These are phyloP conservation scores for Pseudocercospora musae DNA, from an alignment of 2,329 filamentous ascomycete species.

Conservation along the genomic window DNA sequence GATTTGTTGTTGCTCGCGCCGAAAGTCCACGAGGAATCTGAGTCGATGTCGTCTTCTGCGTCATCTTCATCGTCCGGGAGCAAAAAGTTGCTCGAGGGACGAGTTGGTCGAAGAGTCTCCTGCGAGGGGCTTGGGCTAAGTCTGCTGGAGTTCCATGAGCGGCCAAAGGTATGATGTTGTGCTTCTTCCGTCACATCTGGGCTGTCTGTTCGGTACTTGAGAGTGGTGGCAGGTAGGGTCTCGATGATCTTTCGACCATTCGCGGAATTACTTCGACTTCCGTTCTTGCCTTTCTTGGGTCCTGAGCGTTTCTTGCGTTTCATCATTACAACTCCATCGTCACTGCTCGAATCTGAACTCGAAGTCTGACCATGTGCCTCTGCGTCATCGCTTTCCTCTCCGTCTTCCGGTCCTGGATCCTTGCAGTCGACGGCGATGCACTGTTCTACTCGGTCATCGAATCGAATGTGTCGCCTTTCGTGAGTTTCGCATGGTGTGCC, in stretches of 20 bases:
- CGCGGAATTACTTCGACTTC: constrained; percentile 54
- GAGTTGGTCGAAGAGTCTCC: constrained; percentile 73
- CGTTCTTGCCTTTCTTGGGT: constrained; percentile 43
- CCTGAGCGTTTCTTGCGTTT: constrained; percentile 55
- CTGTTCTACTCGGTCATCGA: constrained; percentile 92
- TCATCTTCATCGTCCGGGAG: constrained; percentile 18
- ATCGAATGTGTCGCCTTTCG: constrained; percentile 84
- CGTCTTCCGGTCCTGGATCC: constrained; percentile 69
- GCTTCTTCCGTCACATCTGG: constrained; percentile 51
- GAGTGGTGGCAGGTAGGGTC: constrained; percentile 79
- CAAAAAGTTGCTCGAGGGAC: constrained; percentile 62
- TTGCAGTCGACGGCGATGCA: constrained; percentile 91
- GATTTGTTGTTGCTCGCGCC: constrained; percentile 35
- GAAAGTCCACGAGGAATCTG: constrained; percentile 34
- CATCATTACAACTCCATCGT: constrained; percentile 81
- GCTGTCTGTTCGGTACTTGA: constrained; percentile 78
- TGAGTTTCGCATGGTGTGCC: constrained; percentile 57
- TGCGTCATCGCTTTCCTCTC: constrained; percentile 37
- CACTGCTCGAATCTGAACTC: constrained; percentile 49
- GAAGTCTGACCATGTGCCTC: constrained; percentile 49
- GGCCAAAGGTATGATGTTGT: constrained; percentile 44
- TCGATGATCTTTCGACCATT: constrained; percentile 74
- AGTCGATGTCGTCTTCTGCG: constrained; percentile 24
- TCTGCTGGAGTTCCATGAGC: constrained; percentile 32
- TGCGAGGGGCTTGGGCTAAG: constrained; percentile 74